Percentiles rank a stretch among this genome's conserved stretches.
These are phyloP conservation scores for Penicillium sp. DNA, from an alignment of 2,329 filamentous ascomycete species.

Conservation along the genomic window DNA sequence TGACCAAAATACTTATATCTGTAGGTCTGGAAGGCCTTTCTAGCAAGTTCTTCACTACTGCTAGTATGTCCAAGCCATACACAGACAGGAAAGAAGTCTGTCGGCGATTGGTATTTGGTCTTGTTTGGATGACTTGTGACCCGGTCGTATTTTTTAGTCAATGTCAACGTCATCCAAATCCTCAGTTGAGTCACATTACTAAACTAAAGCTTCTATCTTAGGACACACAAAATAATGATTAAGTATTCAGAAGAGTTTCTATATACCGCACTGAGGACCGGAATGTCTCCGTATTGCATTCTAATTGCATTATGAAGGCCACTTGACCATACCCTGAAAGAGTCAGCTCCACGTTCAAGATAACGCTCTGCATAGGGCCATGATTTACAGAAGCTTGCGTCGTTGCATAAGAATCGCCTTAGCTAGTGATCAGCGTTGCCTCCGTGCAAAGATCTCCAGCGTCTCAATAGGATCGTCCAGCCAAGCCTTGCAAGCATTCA, in stretches of 20 bases:
- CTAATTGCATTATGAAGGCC: neutral
- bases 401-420: neutral
- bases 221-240: too few species aligned
- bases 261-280: neutral
- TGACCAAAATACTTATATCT: too few species aligned
- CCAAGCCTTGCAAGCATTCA: conserved; percentile 88
- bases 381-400: neutral
- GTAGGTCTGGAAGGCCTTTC: neutral
- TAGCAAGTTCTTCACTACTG: neutral
- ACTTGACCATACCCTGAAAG: neutral
- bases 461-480: conserved; percentile 70
- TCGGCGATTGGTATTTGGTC: neutral
- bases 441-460: neutral
- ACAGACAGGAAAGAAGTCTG: neutral
- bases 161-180: too few species aligned
- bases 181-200: too few species aligned
- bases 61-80: too few species aligned
- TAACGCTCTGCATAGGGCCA: too few species aligned
- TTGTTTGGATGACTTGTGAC: too few species aligned
- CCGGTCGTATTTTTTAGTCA: too few species aligned
- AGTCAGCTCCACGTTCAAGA: neutral
- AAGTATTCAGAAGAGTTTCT: too few species aligned
- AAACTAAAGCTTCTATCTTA: too few species aligned
- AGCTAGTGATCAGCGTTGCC: neutral
- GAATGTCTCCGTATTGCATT: neutral